Percentiles rank a stretch among this genome's conserved stretches.
These are phyloP conservation scores for Madurella fahalii DNA, from an alignment of 2,329 filamentous ascomycete species.

Conservation along the genomic window DNA sequence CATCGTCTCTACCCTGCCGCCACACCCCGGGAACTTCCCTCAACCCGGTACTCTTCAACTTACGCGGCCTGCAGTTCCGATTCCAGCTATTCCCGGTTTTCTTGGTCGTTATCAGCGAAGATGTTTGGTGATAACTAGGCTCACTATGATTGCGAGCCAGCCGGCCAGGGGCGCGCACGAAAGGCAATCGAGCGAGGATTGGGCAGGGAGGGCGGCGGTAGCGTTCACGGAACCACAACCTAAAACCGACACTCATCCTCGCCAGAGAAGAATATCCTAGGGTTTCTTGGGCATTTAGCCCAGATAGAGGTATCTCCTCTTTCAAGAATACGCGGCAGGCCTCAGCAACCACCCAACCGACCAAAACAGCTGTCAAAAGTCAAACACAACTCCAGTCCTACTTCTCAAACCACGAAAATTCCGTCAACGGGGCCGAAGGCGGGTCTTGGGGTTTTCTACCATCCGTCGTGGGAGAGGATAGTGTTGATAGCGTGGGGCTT, in stretches of 20 bases:
- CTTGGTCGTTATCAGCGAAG: constrained; percentile 11
- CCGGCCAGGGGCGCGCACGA: constrained; percentile 49
- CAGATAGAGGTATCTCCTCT: too few relatives aligned
- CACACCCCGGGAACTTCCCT: too few relatives aligned
- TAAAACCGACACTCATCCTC: too few relatives aligned
- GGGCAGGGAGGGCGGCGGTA: constrained; percentile 30
- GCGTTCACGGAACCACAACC: too few relatives aligned
- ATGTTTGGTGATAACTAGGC: constrained; percentile 61
- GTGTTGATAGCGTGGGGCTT: not conserved
- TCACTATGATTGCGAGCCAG: constrained; percentile 49
- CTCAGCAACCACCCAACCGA: not conserved
- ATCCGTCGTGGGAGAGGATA: not conserved
- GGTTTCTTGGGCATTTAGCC: too few relatives aligned
- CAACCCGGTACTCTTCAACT: too few relatives aligned
- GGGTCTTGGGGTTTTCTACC: not conserved
- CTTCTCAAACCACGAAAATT: not conserved
- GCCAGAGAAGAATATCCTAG: too few relatives aligned
- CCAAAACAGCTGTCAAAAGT: not conserved
- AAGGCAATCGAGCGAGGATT: constrained; percentile 41
- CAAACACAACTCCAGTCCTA: constrained; percentile 3
- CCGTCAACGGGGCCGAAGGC: not conserved
- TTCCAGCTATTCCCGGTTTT: not conserved
- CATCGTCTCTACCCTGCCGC: too few relatives aligned
- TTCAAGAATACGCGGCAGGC: too few relatives aligned
- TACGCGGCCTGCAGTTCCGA: not conserved